phyloP scores from a whole-genome alignment of 2,329 filamentous ascomycete genomes.

The Lachnellula hyalina region DNA sequence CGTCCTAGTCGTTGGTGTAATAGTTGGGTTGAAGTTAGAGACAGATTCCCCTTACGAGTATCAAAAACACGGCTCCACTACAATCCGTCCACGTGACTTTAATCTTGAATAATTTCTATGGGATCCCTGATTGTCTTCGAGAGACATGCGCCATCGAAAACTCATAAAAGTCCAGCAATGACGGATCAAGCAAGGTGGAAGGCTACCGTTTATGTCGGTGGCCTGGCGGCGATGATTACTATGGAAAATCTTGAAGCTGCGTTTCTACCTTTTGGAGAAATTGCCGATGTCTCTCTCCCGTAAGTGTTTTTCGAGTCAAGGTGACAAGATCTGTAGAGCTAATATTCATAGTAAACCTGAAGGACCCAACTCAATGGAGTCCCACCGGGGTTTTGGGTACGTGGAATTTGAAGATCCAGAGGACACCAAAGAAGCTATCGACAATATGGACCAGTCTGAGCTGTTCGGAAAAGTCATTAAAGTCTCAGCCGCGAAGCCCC shows the following conservation, averaged over 20 bases:
- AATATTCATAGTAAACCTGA: slow-evolving; percentile 62
- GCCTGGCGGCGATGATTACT: slow-evolving; percentile 75
- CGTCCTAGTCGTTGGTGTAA: slow-evolving; percentile 7
- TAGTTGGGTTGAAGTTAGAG: slow-evolving; percentile 2
- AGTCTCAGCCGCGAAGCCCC: slow-evolving; percentile 85
- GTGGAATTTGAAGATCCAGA: slow-evolving; percentile 84
- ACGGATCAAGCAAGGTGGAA: slow-evolving; percentile 80
- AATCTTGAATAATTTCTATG: not conserved
- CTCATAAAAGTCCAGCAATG: slow-evolving; percentile 46
- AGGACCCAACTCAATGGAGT: slow-evolving; percentile 67
- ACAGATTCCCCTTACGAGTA: not conserved
- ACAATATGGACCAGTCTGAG: slow-evolving; percentile 98
- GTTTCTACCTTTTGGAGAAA: slow-evolving; percentile 95
- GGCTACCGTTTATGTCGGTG: slow-evolving; percentile 87
- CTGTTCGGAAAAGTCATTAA: slow-evolving; percentile 89
- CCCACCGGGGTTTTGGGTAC: slow-evolving; percentile 91
- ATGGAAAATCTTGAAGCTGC: slow-evolving; percentile 74
- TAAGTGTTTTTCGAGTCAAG: slow-evolving; percentile 13
- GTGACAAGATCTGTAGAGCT: slow-evolving; percentile 4
- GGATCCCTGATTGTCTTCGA: not conserved
- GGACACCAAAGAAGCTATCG: slow-evolving; percentile 91
- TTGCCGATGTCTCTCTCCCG: slow-evolving; percentile 84
- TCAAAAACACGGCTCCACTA: not conserved
- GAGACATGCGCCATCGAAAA: not conserved
- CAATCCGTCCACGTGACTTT: not conserved